Percentiles rank a stretch among this genome's conserved stretches.
These are phyloP conservation scores for Volvox africanus DNA, from an alignment of 139 green algal genomes.

Conservation along the genomic window DNA sequence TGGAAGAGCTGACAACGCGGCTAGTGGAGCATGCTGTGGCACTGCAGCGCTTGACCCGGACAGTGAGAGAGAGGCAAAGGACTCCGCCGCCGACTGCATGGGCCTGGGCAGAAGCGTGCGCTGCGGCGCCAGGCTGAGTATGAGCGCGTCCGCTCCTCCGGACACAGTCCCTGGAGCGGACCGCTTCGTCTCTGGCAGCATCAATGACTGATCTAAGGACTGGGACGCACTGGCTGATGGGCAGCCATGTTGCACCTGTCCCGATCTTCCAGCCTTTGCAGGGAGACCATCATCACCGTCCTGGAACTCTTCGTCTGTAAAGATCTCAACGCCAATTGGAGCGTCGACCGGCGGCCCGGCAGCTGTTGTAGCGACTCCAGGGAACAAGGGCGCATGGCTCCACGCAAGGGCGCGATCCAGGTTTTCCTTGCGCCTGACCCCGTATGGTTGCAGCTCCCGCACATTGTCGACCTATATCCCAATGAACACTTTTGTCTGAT, in stretches of 20 bases:
- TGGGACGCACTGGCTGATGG: neutral
- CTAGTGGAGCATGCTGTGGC: neutral
- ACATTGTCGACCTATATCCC: constrained; percentile 34
- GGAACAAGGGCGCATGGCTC: constrained; percentile 28
- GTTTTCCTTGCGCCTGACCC: constrained; percentile 68
- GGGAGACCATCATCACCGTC: constrained; percentile 31
- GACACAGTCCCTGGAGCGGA: neutral
- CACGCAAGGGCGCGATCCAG: constrained; percentile 45
- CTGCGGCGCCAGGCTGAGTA: neutral
- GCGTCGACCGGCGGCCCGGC: neutral
- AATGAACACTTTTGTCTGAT: no score
- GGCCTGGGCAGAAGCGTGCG: constrained; percentile 8
- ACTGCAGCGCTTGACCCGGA: neutral
- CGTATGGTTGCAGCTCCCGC: constrained; percentile 57
- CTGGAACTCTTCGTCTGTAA: constrained; percentile 83
- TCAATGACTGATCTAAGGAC: neutral
- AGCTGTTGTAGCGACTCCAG: neutral
- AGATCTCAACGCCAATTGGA: constrained; percentile 69
- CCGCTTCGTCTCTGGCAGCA: neutral
- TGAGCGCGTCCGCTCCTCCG: neutral
- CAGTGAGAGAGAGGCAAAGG: neutral
- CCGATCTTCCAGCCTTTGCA: neutral
- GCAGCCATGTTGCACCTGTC: neutral
- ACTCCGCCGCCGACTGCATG: neutral
- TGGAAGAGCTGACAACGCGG: neutral